Evolutionary conservation across 306 rosid genomes (phyloP), one percentile per base, ranked within the genome.

Genomic region (Fragaria iinumae): DNA sequence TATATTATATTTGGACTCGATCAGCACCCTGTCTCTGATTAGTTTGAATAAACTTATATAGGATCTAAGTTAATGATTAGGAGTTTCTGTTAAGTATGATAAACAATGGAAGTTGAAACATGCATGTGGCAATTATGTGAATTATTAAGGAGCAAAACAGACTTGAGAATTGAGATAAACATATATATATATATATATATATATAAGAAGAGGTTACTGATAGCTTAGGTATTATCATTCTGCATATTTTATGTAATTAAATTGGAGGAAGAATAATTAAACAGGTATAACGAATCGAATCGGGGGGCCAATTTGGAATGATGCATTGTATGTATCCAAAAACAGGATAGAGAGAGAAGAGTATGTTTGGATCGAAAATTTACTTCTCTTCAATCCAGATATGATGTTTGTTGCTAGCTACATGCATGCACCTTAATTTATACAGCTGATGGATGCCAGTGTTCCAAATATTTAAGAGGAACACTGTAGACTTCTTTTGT

Each of bases 51-150:
- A 74, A 81, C 78, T 38, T 18, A 67, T 18, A 67, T 68, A 78
- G 83, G 84, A 84, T 84, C 90, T 74, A 73, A 80, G 83, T 89
- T 80, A 81, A 89, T 86, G 86, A 84, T 86, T 82, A 84, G 82
- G 75, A 76, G 80, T 32, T 84, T 76, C 34, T 57, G 67, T 41
- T 67, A 75, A 76, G 65, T 44, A 76, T 73, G 70, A 77, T 57
- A 43, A 76, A 84, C 83, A 84, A 78, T 21, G 63, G 79, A 73
- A 57, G 90, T 79, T 48, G 80, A 49, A 73, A 41, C 50, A 75
- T 84, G 84, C 88, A 85, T 89, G 91, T 87, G 91, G 74, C 74
- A 70, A 6, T 82, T 48, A 70, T 48, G 84, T 69, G 41, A 85
- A 60, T 9, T 32, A 60, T 9, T 32, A 64, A 71, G 82, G 69